phyloP scores from a whole-genome alignment of 352 stramenopile species.

The Globisporangium recalcitrans region DNA sequence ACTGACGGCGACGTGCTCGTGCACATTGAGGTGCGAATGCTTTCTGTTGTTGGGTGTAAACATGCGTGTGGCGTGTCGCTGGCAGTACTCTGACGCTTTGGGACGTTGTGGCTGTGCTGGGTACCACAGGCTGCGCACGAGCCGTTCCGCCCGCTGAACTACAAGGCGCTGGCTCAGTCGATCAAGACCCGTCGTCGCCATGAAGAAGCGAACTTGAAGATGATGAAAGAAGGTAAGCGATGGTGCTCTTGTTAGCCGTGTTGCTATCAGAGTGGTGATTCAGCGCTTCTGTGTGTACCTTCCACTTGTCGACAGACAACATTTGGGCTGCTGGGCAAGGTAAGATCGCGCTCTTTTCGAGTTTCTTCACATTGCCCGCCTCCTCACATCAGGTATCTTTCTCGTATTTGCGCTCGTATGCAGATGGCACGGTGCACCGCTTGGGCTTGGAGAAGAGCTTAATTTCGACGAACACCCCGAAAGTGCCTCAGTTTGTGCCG shows the following conservation, averaged over 20 bases:
- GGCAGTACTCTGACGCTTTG: background rate
- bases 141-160: conserved; percentile 85
- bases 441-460: conserved; percentile 82
- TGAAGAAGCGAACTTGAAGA: conserved; percentile 77
- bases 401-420: background rate
- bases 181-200: conserved; percentile 76
- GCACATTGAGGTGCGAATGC: conserved; percentile 58
- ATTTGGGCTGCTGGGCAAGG: conserved; percentile 74
- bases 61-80: background rate
- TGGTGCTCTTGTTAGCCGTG: background rate
- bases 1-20: conserved; percentile 75
- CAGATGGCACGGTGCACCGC: conserved; percentile 77
- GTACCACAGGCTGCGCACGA: conserved; percentile 49
- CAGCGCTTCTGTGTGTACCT: background rate
- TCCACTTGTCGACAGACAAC: conserved; percentile 41
- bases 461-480: conserved; percentile 49
- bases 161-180: conserved; percentile 73
- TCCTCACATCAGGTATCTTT: background rate
- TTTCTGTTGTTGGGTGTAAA: background rate
- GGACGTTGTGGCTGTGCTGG: background rate
- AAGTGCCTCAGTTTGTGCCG: conserved; percentile 44
- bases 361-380: background rate
- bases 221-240: conserved; percentile 65
- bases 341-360: background rate
- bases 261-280: background rate